phyloP scores from a whole-genome alignment of 306 rosid genomes.

The Clitoria ternatea region DNA sequence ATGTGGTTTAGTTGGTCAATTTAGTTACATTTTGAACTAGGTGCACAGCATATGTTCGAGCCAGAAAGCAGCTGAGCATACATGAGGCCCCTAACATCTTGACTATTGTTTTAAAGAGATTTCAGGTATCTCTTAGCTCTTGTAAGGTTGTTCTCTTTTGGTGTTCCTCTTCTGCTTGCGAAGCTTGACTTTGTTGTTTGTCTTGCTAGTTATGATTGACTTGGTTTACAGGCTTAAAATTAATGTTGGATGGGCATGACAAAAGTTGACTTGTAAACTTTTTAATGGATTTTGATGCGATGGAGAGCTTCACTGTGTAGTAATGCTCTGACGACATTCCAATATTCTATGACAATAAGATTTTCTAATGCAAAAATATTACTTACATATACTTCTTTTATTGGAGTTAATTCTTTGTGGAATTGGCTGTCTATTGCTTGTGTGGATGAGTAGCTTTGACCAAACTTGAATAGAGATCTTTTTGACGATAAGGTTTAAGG shows the following conservation, averaged over 20 bases:
- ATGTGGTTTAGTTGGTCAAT: background rate
- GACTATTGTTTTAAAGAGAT: slow-evolving; percentile 79
- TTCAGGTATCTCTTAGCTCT: slow-evolving; percentile 59
- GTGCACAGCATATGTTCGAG: slow-evolving; percentile 74
- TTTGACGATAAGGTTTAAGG: background rate
- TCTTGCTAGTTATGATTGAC: background rate
- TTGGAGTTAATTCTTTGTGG: too few relatives aligned
- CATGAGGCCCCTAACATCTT: slow-evolving; percentile 88
- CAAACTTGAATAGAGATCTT: background rate
- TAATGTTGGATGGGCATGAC: background rate
- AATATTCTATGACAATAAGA: background rate
- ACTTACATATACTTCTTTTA: background rate
- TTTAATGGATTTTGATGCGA: background rate
- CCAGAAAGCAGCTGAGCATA: slow-evolving; percentile 77
- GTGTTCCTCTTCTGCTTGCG: background rate
- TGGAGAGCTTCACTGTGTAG: background rate
- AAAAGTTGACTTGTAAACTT: background rate
- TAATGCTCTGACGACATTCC: background rate
- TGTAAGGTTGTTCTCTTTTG: background rate
- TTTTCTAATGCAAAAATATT: background rate
- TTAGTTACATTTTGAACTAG: slow-evolving; percentile 35
- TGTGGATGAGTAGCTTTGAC: background rate
- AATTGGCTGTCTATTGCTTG: background rate
- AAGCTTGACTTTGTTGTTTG: slow-evolving; percentile 8
- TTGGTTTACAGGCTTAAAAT: background rate